Conservation (phyloP, 139 green algal species). For the Closterium sp. region DNA sequence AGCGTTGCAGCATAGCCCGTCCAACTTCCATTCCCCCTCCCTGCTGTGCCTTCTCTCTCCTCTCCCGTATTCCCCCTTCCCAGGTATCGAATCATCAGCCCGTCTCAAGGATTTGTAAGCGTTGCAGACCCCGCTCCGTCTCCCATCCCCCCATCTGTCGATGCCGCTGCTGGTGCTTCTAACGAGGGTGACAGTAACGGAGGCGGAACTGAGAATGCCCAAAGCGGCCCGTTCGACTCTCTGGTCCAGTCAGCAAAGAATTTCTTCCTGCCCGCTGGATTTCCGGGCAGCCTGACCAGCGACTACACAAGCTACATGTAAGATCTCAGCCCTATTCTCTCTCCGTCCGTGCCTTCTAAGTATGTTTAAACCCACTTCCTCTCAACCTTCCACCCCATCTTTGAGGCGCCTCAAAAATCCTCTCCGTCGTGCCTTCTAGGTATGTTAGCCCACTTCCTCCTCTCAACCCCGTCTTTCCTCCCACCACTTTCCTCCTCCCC, state of each 20-base stretch:
- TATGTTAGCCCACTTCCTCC: too few relatives aligned
- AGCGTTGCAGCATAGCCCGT: too few relatives aligned
- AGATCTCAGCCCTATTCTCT: not conserved
- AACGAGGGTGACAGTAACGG: not conserved
- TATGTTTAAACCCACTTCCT: too few relatives aligned
- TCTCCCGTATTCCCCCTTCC: not conserved
- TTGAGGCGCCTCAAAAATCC: too few relatives aligned
- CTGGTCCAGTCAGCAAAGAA: not conserved
- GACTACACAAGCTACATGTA: constrained; percentile 21
- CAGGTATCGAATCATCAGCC: not conserved
- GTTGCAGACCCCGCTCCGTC: not conserved
- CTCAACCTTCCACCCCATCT: too few relatives aligned
- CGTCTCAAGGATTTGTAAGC: not conserved
- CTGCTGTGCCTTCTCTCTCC: not conserved
- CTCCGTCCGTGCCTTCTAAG: too few relatives aligned
- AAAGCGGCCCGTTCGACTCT: not conserved
- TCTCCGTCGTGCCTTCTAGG: too few relatives aligned
- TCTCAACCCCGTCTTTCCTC: too few relatives aligned
- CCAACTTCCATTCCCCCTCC: too few relatives aligned
- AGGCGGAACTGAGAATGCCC: not conserved
- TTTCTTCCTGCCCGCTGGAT: constrained; percentile 21
- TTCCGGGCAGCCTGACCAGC: not conserved
- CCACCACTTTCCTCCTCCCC: too few relatives aligned
- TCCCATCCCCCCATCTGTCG: not conserved
- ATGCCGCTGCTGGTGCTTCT: not conserved